Evolutionary conservation across 371 early-diverging fungal genomes (phyloP).

Genomic region (Pancytospora philotis): DNA sequence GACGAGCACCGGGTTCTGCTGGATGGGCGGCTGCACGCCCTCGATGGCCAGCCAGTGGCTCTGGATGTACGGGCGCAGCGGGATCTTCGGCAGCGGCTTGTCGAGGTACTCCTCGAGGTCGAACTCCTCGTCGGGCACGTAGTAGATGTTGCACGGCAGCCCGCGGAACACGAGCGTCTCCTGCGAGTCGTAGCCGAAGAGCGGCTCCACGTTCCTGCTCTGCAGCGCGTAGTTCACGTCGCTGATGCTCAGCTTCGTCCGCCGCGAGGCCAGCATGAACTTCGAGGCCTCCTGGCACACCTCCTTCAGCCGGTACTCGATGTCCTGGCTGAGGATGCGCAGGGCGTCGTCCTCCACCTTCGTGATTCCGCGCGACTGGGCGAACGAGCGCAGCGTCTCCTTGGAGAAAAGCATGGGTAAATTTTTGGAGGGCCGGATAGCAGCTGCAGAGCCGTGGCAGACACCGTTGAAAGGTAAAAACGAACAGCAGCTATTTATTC

Average conservation of each 20-base stretch:
- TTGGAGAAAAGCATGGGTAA: slow-evolving; percentile 59
- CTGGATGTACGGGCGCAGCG: slow-evolving; percentile 60
- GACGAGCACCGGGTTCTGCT: slow-evolving; percentile 82
- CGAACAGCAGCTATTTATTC: too few species aligned
- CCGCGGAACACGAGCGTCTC: slow-evolving; percentile 65
- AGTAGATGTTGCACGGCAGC: slow-evolving; percentile 65
- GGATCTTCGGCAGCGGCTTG: slow-evolving; percentile 79
- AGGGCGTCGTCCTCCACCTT: slow-evolving; percentile 80
- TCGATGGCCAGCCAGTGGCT: slow-evolving; percentile 97
- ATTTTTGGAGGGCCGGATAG: too few species aligned
- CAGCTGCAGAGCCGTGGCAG: too few species aligned
- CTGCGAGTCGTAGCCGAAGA: slow-evolving; percentile 78
- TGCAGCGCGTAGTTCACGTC: slow-evolving; percentile 87
- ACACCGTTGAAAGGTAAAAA: too few species aligned
- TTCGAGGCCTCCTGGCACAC: slow-evolving; percentile 88
- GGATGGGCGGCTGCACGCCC: slow-evolving; percentile 92
- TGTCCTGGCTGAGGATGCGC: slow-evolving; percentile 75
- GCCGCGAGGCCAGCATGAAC: slow-evolving; percentile 86
- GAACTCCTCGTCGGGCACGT: slow-evolving; percentile 85
- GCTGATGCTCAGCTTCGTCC: slow-evolving; percentile 71
- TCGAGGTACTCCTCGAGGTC: slow-evolving; percentile 80
- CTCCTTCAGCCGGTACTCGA: slow-evolving; percentile 86
- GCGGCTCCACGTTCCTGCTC: slow-evolving; percentile 86
- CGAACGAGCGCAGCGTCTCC: slow-evolving; percentile 60
- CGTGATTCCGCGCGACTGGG: slow-evolving; percentile 76